A percentile compares a stretch with the other conserved stretches of the same genome.
These are phyloP conservation scores for Coriolopsis trogii DNA, from an alignment of 1,284 basidiomycete species.

Conservation along the genomic window DNA sequence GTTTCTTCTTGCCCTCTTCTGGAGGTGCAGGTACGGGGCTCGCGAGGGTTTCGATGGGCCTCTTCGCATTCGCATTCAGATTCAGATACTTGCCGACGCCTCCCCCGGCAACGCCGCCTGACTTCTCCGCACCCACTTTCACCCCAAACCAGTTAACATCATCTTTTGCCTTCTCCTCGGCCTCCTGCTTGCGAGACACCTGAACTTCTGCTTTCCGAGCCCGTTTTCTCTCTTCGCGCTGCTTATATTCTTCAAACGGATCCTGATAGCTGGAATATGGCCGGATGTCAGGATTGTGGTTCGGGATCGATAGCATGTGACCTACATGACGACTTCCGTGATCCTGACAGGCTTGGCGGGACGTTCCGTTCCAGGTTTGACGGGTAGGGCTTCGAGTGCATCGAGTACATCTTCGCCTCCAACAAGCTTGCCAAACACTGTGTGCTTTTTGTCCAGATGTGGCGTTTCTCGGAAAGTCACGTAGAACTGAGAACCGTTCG, in stretches of 20 bases:
- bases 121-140: conserved; percentile 58
- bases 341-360: conserved; percentile 85
- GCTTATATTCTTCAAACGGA: conserved; percentile 85
- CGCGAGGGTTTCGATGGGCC: conserved; percentile 36
- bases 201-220: conserved; percentile 53
- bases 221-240: conserved; percentile 73
- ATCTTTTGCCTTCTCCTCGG: conserved; percentile 51
- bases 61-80: conserved; percentile 43
- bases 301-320: conserved; percentile 7
- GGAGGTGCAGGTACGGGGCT: conserved; percentile 8
- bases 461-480: conserved; percentile 83
- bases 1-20: conserved; percentile 68
- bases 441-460: conserved; percentile 86
- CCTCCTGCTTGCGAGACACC: conserved; percentile 37
- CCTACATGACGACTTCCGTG: conserved; percentile 77
- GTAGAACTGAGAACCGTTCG: conserved; percentile 93
- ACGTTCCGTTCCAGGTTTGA: conserved; percentile 84
- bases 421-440: conserved; percentile 95
- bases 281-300: background rate
- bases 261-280: conserved; percentile 66
- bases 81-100: conserved; percentile 71
- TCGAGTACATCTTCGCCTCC: conserved; percentile 92
- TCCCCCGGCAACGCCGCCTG: conserved; percentile 33
- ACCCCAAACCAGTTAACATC: conserved; percentile 85
- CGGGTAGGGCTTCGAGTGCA: conserved; percentile 79